These are phyloP conservation scores for Stachybotrys chartarum DNA, from an alignment of 2,329 filamentous ascomycete genomes.

Conservation along the genomic window DNA sequence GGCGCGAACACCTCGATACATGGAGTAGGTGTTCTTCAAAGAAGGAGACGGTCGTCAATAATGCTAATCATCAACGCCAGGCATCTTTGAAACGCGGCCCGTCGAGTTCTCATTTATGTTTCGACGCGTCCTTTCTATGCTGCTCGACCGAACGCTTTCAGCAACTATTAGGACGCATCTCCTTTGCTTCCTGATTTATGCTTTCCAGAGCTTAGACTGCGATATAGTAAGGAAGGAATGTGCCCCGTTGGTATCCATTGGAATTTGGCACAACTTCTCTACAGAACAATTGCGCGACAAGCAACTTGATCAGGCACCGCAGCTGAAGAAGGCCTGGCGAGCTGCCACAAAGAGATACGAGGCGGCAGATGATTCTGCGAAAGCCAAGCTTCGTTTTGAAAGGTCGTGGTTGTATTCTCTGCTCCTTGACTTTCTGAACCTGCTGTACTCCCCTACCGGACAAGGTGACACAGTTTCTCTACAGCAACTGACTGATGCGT, in stretches of 20 bases:
- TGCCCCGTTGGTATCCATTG: conserved; percentile 87
- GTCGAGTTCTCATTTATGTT: conserved; percentile 85
- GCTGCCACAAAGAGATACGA: conserved; percentile 82
- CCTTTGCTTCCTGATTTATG: conserved; percentile 81
- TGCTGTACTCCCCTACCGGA: conserved; percentile 55
- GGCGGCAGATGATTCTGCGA: conserved; percentile 69
- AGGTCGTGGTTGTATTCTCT: conserved; percentile 88
- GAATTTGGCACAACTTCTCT: conserved; percentile 90
- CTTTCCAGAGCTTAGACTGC: conserved; percentile 91
- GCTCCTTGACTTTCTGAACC: conserved; percentile 71
- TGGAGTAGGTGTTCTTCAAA: conserved; percentile 56
- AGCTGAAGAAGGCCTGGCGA: conserved; percentile 84
- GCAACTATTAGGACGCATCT: conserved; percentile 68
- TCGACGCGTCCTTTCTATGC: conserved; percentile 82
- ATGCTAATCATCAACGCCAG: conserved; percentile 30
- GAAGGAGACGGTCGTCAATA: not conserved
- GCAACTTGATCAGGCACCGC: conserved; percentile 64
- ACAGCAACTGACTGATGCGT: not conserved
- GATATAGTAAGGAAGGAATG: conserved; percentile 90
- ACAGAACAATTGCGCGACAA: conserved; percentile 67
- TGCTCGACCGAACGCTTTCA: conserved; percentile 61
- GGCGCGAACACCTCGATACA: conserved; percentile 75
- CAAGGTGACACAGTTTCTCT: conserved; percentile 27
- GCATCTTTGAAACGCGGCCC: conserved; percentile 68
- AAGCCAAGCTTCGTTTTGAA: conserved; percentile 81